Conservation (phyloP, 192 early-diverging fungal species). For the Phlyctochytrium planicorne region DNA sequence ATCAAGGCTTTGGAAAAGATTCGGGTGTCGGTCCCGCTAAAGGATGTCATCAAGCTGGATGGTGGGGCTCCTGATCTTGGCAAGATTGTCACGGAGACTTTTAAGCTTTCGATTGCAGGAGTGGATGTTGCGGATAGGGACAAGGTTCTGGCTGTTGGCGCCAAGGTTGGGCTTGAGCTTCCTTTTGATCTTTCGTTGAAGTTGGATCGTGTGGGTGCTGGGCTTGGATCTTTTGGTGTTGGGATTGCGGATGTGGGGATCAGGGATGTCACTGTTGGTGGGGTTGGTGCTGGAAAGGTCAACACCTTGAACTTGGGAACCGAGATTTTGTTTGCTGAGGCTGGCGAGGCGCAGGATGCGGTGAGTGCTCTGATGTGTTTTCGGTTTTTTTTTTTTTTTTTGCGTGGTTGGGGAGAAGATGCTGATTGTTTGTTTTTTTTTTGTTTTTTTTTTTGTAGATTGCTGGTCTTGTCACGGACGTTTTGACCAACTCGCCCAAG, state of each 20-base stretch:
- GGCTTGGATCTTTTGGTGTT: neutral
- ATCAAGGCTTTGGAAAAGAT: slow-evolving; percentile 6
- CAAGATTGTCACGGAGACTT: neutral
- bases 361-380: slow-evolving; percentile 5
- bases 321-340: neutral
- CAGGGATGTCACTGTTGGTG: neutral
- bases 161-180: neutral
- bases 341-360: neutral
- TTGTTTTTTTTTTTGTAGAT: slow-evolving; percentile 2
- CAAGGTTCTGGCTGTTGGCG: neutral
- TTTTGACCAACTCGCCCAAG: neutral
- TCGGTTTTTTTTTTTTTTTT: neutral
- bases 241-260: neutral
- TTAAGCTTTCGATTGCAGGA: neutral
- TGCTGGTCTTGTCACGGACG: neutral
- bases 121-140: neutral
- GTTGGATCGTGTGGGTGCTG: neutral
- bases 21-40: neutral
- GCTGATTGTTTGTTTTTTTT: neutral
- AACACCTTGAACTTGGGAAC: neutral
- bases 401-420: too few species aligned
- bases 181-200: neutral
- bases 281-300: neutral
- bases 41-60: neutral
- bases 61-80: neutral